Conservation (phyloP, 225 moss, liverwort and hornwort species). For the Bryum argenteum region DNA sequence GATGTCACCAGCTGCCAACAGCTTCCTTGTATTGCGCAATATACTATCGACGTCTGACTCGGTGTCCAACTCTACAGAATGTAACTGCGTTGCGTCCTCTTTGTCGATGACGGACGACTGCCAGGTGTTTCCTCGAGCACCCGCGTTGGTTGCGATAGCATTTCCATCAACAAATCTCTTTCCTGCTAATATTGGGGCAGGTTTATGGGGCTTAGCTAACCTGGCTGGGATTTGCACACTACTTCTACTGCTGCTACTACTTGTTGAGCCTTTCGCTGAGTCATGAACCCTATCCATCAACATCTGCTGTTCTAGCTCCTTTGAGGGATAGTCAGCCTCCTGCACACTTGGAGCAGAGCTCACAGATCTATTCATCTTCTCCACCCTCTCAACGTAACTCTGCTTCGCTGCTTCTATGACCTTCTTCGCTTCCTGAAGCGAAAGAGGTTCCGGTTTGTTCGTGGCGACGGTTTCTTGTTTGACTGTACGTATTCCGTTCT, state of each 20-base stretch:
- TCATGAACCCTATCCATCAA: conserved; percentile 61
- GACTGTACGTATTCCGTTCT: conserved; percentile 9
- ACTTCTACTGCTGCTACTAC: conserved; percentile 42
- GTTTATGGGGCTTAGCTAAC: conserved; percentile 51
- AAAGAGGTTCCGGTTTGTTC: conserved; percentile 24
- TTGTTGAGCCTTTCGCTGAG: conserved; percentile 53
- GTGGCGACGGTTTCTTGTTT: conserved; percentile 20
- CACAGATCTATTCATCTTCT: conserved; percentile 15
- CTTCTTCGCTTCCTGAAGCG: conserved; percentile 20
- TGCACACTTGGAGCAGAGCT: conserved; percentile 20
- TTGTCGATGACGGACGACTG: conserved; percentile 38
- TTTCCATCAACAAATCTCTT: conserved; percentile 11
- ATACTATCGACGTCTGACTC: conserved; percentile 41
- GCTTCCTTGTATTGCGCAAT: conserved; percentile 55
- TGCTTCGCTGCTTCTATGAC: background rate
- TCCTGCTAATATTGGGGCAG: conserved; percentile 23
- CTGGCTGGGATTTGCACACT: conserved; percentile 37
- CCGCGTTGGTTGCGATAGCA: conserved; percentile 14
- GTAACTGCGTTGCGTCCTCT: conserved; percentile 36
- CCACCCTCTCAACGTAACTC: conserved; percentile 9
- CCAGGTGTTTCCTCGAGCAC: conserved; percentile 31
- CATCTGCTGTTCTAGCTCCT: conserved; percentile 44
- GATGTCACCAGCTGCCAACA: conserved; percentile 51
- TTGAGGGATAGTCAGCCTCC: conserved; percentile 30
- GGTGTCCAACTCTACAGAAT: conserved; percentile 28